These are phyloP conservation scores for Aspergillus tamarii DNA, from an alignment of 2,329 filamentous ascomycete genomes.

Conservation along the genomic window DNA sequence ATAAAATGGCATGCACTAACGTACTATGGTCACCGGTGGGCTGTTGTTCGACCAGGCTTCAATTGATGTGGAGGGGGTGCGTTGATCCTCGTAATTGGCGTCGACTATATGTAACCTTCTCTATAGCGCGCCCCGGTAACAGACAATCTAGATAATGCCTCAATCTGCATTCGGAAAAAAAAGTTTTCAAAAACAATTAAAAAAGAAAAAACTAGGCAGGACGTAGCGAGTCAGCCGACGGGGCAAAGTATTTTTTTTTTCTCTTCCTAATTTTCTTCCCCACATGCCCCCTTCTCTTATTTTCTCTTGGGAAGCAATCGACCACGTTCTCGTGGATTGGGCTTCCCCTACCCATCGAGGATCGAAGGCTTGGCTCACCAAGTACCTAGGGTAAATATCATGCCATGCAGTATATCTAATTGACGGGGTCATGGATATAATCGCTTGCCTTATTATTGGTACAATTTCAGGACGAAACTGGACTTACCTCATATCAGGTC, in stretches of 20 bases:
- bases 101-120: slow-evolving; percentile 1
- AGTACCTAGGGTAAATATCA: background rate
- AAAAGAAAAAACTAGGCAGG: background rate
- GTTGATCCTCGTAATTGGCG: background rate
- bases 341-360: background rate
- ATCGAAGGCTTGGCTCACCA: background rate
- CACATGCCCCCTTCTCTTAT: background rate
- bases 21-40: background rate
- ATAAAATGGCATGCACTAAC: background rate
- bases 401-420: background rate
- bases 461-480: background rate
- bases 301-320: background rate
- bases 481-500: background rate
- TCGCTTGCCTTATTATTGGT: background rate
- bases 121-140: background rate
- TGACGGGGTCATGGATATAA: background rate
- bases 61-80: background rate
- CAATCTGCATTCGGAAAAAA: background rate
- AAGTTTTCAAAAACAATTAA: too few species aligned
- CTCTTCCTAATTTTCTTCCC: background rate
- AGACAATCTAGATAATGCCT: background rate
- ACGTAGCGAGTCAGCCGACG: background rate
- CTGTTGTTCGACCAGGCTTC: background rate
- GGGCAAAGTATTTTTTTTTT: background rate
- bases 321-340: background rate